A percentile compares a stretch with the other conserved stretches of the same genome.
These are phyloP conservation scores for Mucor irregularis DNA, from an alignment of 371 early-diverging fungal species.

Conservation along the genomic window DNA sequence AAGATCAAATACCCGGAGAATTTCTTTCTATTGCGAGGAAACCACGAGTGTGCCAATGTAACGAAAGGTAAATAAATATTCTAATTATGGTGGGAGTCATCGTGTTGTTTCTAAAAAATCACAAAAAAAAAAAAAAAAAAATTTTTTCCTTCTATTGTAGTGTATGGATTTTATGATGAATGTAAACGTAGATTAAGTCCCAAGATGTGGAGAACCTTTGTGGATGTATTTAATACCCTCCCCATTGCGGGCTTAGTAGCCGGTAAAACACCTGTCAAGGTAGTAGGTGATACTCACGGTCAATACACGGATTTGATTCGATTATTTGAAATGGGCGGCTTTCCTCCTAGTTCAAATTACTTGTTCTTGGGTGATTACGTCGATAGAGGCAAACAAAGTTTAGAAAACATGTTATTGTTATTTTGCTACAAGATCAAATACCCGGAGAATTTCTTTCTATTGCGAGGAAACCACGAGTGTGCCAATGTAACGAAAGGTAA, in stretches of 20 bases:
- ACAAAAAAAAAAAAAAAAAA: constrained; percentile 71
- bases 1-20: constrained; percentile 96
- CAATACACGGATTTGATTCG: constrained; percentile 91
- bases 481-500: constrained; percentile 88
- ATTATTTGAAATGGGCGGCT: constrained; percentile 89
- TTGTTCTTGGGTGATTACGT: constrained; percentile 98
- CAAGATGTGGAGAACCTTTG: constrained; percentile 97
- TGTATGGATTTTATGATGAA: constrained; percentile 99
- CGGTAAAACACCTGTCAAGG: constrained; percentile 94
- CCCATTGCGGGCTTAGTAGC: constrained; percentile 97
- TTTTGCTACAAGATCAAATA: constrained; percentile 97
- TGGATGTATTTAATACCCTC: constrained; percentile 97
- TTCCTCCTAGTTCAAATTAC: constrained; percentile 88
- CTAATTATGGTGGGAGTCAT: too few relatives aligned
- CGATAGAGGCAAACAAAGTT: constrained; percentile 92
- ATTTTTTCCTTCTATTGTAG: constrained; percentile 12
- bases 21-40: constrained; percentile 94
- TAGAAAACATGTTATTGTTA: constrained; percentile 94
- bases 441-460: constrained; percentile 96
- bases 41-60: constrained; percentile 98
- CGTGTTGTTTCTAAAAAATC: too few relatives aligned
- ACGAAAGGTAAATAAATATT: constrained; percentile 71
- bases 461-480: constrained; percentile 98
- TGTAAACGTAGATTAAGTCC: constrained; percentile 95
- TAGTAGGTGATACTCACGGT: constrained; percentile 96